Evolutionary conservation across 345 rosid species (phyloP).

Genomic region (Dovyalis caffra): DNA sequence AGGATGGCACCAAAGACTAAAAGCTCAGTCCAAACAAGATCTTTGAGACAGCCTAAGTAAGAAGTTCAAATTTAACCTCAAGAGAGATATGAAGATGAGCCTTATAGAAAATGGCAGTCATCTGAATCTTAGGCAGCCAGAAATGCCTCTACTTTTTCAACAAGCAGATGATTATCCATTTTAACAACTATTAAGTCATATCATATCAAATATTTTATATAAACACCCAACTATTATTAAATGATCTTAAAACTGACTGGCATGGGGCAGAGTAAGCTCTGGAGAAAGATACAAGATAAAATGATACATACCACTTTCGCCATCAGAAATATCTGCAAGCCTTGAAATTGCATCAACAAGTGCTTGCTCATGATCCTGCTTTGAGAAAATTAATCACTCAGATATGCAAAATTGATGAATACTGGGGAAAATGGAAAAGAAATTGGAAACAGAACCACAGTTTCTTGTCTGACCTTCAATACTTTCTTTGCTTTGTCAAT

Average conservation of each 20-base stretch:
- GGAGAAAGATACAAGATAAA: slow-evolving; percentile 4
- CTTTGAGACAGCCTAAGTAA: not conserved
- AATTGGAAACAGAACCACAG: not conserved
- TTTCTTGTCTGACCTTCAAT: slow-evolving; percentile 52
- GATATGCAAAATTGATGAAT: not conserved
- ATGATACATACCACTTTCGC: slow-evolving; percentile 52
- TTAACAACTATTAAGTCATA: not conserved
- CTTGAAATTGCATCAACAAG: slow-evolving; percentile 68
- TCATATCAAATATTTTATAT: not conserved
- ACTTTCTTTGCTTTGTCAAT: slow-evolving; percentile 77
- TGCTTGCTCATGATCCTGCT: slow-evolving; percentile 80
- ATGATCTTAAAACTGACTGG: not conserved
- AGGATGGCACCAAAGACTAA: not conserved
- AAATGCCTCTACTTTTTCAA: not conserved
- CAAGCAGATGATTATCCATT: not conserved
- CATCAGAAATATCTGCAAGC: slow-evolving; percentile 72
- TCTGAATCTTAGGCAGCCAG: not conserved
- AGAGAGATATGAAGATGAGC: not conserved
- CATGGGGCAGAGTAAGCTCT: not conserved
- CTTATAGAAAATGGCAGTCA: not conserved
- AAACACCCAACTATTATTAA: not conserved
- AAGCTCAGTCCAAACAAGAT: not conserved
- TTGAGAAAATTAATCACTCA: slow-evolving; percentile 8
- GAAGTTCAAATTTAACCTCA: not conserved
- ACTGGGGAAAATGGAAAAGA: not conserved